Evolutionary conservation across 148 eudicot genomes (phyloP), one percentile per base, ranked within the genome.

Genomic region (Polygonum maritimum): DNA sequence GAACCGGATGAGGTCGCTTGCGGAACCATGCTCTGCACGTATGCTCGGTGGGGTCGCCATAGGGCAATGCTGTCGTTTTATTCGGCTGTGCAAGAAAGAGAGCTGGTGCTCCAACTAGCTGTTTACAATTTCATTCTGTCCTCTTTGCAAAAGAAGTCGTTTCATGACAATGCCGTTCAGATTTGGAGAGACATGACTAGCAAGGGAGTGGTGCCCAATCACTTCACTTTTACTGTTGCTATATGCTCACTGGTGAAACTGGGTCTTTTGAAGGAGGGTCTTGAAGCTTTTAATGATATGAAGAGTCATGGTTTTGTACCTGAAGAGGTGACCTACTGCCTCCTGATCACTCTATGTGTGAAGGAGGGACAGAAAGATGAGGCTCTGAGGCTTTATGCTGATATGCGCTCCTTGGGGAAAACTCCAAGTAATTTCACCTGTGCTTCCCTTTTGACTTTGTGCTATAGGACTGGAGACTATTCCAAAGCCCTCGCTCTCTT

Each of bases 1-100:
- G 97, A 94, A 76, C 98, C 98, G 9, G 98, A 94, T 80, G 98
- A 92, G 78, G 83, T 94, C 80, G 98, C 98, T 51, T 90, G 92
- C 87, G 97, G 98, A 71, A 94, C 98, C 76, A 88, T 94, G 98
- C 72, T 94, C 73, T 94, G 98, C 78, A 81, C 96, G 16, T 94
- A 94, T 87, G 97, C 97, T 79, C 83, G 88, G 80, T 94, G 98
- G 98, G 96, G 97, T 48, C 92, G 89, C 52, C 96, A 90, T 83
- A 89, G 85, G 80, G 84, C 96, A 77, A 94, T 94, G 98, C 65
- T 92, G 58, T 79, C 92, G n/a, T 94, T 94, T 80, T 94, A 92
- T 85, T 83, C 89, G 10, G 96, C 94, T 80, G 85, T 92, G 48
- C 86, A 84, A 74, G 91, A 92, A 76, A 81, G 96, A 79, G 90